Evolutionary conservation across 2,329 filamentous ascomycete species (phyloP), one percentile per base, ranked within the genome.

Genomic region (Bipolaris oryzae): DNA sequence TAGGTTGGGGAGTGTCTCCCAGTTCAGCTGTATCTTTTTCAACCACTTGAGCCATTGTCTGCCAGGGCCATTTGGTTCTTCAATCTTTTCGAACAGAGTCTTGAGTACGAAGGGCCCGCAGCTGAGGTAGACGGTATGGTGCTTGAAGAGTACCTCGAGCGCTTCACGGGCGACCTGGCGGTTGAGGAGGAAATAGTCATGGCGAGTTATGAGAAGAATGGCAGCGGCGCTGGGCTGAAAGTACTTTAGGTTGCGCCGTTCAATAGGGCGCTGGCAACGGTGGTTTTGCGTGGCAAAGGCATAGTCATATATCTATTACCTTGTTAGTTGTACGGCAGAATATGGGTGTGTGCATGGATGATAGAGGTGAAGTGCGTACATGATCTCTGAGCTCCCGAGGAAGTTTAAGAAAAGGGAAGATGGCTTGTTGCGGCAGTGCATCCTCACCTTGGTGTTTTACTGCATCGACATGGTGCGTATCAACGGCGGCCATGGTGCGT

Each of bases 361-460:
- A 5, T n/a, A 13, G 31, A 28, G 15, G n/a, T 23, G 57, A 28
- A n/a, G 16, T 25, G 58, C 58, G 16, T 58, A 72, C 72, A 60
- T 72, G 67, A 57, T 77, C 72, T n/a, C 75, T 71, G 21, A 77
- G 66, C 58, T 77, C 75, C 41, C 72, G 66, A 11, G 75, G 75
- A 11, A 77, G 64, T 7, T 55, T 46, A 11, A 76, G 61, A 47
- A 77, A 74, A 7, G 71, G 68, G 45, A 71, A 73, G 25, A 60
- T 18, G 16, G 57, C 55, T 16, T 20, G 44, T 20, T 34, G 47
- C 31, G 50, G 23, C 34, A 44, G 38, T 28, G 39, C 47, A 28
- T 55, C 23, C 39, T 57, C 43, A 13, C 18, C 37, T 33, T 50
- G 51, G 48, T 57, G 25, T 23, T 53, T 38, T 25, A 39, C 37